These are phyloP conservation scores for Akanthomyces uredinophilus DNA, from an alignment of 2,329 filamentous ascomycete genomes.

Conservation along the genomic window DNA sequence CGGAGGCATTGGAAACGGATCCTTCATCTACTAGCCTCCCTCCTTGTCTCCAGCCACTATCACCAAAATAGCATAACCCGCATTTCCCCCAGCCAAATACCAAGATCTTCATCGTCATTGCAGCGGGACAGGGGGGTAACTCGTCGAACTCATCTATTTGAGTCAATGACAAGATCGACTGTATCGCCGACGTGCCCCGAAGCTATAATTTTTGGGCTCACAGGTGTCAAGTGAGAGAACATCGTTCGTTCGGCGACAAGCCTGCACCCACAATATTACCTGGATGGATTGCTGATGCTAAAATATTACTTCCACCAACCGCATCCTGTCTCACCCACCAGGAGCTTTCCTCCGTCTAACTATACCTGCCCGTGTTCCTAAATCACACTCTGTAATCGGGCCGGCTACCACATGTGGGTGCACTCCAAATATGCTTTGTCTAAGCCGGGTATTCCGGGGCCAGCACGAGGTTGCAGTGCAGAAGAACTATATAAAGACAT, in stretches of 20 bases:
- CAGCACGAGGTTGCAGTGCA: too few relatives aligned
- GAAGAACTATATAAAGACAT: neutral
- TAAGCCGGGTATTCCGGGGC: neutral
- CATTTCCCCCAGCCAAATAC: neutral
- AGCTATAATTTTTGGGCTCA: neutral
- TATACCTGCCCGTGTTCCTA: neutral
- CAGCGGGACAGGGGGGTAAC: neutral
- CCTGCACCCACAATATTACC: neutral
- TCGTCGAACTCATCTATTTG: neutral
- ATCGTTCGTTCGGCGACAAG: neutral
- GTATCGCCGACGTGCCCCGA: neutral
- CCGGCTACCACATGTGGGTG: neutral
- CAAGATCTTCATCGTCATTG: neutral
- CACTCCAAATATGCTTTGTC: neutral
- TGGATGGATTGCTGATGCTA: conserved; percentile 3
- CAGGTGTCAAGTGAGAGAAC: neutral
- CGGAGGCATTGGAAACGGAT: neutral
- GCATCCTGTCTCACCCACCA: neutral
- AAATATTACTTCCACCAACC: conserved; percentile 14
- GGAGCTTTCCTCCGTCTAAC: neutral
- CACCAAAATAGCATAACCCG: neutral
- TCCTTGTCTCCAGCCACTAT: neutral
- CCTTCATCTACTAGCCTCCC: neutral
- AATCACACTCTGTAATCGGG: conserved; percentile 10
- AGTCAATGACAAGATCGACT: neutral